Percentiles rank a stretch among this genome's conserved stretches.
Evolutionary conservation across 306 rosid species (phyloP).

Genomic region (Begonia masoniana): DNA sequence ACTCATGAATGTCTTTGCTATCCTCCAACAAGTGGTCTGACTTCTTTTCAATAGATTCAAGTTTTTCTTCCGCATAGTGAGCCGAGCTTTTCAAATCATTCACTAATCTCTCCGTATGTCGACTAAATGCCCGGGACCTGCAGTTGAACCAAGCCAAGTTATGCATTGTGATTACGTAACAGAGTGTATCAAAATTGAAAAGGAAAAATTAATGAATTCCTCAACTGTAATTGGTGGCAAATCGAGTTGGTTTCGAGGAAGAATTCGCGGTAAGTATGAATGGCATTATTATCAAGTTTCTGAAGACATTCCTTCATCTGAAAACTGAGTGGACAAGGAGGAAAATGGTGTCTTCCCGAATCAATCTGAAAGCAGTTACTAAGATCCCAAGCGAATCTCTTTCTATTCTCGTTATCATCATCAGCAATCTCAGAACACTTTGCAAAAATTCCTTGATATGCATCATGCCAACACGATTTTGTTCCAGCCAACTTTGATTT

Average conservation of each 20-base stretch:
- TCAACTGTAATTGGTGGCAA: conserved; percentile 76
- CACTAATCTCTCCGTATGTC: conserved; percentile 68
- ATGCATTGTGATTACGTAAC: background rate
- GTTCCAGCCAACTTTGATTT: conserved; percentile 34
- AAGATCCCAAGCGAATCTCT: conserved; percentile 76
- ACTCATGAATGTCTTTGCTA: conserved; percentile 29
- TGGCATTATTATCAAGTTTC: conserved; percentile 39
- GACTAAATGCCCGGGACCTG: conserved; percentile 57
- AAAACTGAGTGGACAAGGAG: conserved; percentile 40
- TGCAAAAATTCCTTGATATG: too few relatives aligned
- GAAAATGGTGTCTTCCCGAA: conserved; percentile 55
- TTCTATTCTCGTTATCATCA: too few relatives aligned
- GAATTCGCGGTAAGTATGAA: conserved; percentile 64
- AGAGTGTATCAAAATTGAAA: conserved; percentile 1
- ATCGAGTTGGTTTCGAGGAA: conserved; percentile 78
- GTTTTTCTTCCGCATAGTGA: conserved; percentile 46
- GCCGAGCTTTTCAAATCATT: conserved; percentile 60
- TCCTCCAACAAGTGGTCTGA: conserved; percentile 33
- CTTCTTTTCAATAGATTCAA: conserved; percentile 43
- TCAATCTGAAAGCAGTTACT: conserved; percentile 84
- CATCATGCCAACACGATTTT: conserved; percentile 60
- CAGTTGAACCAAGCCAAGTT: background rate
- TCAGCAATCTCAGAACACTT: too few relatives aligned
- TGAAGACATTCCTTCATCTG: conserved; percentile 40
- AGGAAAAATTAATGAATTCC: background rate